phyloP scores from a whole-genome alignment of 768 basidiomycete genomes.

The Amanita rubescens region DNA sequence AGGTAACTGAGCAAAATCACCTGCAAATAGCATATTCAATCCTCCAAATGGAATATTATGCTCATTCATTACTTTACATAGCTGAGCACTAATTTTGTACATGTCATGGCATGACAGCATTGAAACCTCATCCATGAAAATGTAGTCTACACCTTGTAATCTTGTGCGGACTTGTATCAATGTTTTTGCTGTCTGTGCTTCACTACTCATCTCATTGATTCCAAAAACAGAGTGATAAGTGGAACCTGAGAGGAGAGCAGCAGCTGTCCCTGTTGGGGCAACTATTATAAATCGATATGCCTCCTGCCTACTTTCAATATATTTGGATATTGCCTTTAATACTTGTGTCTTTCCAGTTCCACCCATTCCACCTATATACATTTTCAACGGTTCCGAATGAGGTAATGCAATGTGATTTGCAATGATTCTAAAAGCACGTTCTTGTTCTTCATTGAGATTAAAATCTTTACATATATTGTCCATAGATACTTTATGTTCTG shows the following conservation, averaged over 20 bases:
- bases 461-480: conserved; percentile 9
- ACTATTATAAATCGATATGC: conserved; percentile 13
- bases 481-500: background rate
- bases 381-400: conserved; percentile 19
- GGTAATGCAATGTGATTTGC: conserved; percentile 12
- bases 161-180: background rate
- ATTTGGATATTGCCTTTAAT: conserved; percentile 17
- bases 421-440: conserved; percentile 23
- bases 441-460: conserved; percentile 23
- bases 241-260: conserved; percentile 16
- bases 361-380: conserved; percentile 28
- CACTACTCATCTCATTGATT: conserved; percentile 6
- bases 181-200: background rate
- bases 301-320: conserved; percentile 12
- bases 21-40: conserved; percentile 17
- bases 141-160: background rate
- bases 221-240: conserved; percentile 8
- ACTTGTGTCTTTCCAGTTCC: conserved; percentile 28
- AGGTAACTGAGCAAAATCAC: conserved; percentile 30
- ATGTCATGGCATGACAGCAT: background rate
- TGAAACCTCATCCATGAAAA: background rate
- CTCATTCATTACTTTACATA: background rate
- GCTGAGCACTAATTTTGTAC: background rate
- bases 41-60: background rate
- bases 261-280: conserved; percentile 20